These are phyloP conservation scores for Penicillium digitatum DNA, from an alignment of 2,329 filamentous ascomycete species.

Conservation along the genomic window DNA sequence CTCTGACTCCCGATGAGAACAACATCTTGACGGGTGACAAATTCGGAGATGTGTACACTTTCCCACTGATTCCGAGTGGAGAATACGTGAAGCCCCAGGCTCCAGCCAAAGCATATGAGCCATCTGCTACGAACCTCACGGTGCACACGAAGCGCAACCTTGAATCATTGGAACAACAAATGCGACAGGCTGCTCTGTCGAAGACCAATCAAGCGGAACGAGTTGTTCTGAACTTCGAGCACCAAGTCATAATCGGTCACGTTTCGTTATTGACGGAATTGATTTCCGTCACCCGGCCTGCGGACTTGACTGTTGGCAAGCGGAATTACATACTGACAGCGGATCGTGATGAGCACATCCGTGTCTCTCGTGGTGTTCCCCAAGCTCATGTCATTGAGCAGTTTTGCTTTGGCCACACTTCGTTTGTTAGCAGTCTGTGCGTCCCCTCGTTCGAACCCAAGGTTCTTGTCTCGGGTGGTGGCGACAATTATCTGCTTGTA, in stretches of 20 bases:
- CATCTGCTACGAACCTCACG: constrained; percentile 55
- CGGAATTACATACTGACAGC: constrained; percentile 62
- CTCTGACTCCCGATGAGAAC: constrained; percentile 63
- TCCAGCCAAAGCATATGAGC: constrained; percentile 42
- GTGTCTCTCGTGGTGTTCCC: constrained; percentile 73
- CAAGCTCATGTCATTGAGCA: constrained; percentile 85
- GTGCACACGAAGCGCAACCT: constrained; percentile 62
- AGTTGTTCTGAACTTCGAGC: constrained; percentile 61
- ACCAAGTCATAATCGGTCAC: constrained; percentile 79
- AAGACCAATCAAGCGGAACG: constrained; percentile 43
- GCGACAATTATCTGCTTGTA: constrained; percentile 70
- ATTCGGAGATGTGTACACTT: constrained; percentile 90
- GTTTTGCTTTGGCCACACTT: constrained; percentile 82
- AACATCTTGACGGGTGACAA: constrained; percentile 86
- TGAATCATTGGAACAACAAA: constrained; percentile 55
- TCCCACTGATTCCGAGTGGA: constrained; percentile 62
- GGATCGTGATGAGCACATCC: constrained; percentile 78
- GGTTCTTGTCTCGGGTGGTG: constrained; percentile 79
- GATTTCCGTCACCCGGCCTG: constrained; percentile 49
- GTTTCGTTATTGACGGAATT: constrained; percentile 91
- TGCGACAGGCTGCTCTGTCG: constrained; percentile 45
- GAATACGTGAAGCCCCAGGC: constrained; percentile 31
- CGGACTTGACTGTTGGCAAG: constrained; percentile 46
- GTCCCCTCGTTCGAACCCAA: constrained; percentile 55
- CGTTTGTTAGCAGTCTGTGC: constrained; percentile 76